phyloP scores from a whole-genome alignment of 768 basidiomycete species.

The Lenzites betulinus region DNA sequence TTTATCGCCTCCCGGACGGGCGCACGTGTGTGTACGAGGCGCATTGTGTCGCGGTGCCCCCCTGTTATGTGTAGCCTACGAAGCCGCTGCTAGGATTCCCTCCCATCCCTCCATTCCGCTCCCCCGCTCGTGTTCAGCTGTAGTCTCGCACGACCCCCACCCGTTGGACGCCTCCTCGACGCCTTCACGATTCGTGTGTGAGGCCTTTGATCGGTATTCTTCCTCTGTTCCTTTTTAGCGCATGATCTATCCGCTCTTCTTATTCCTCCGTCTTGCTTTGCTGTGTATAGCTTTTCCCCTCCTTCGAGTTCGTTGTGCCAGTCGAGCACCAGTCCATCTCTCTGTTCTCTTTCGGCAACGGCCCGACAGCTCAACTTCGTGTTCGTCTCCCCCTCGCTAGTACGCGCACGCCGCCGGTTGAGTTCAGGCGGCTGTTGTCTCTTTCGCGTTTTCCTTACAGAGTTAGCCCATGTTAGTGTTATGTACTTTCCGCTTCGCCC shows the following conservation, averaged over 20 bases:
- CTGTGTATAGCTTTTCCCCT: constrained; percentile 10
- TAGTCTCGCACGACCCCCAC: neutral
- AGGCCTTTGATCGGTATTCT: neutral
- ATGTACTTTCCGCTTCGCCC: too few species aligned
- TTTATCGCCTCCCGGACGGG: neutral
- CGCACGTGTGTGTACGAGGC: too few species aligned
- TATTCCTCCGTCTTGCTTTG: constrained; percentile 16
- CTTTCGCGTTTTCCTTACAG: neutral
- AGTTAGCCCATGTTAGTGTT: too few species aligned
- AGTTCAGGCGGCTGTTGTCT: too few species aligned
- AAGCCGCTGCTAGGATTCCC: neutral
- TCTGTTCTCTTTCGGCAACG: neutral
- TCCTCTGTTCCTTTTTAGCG: neutral
- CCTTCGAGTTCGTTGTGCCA: neutral
- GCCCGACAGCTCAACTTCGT: too few species aligned
- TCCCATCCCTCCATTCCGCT: too few species aligned
- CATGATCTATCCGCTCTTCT: constrained; percentile 1
- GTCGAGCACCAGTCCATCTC: neutral
- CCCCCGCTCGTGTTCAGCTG: too few species aligned
- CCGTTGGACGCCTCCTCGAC: neutral
- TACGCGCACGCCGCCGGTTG: too few species aligned
- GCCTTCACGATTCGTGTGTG: neutral
- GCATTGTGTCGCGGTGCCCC: neutral
- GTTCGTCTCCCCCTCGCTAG: too few species aligned
- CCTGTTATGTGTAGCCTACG: neutral